Evolutionary conservation across 2,329 filamentous ascomycete genomes (phyloP), one percentile per base, ranked within the genome.

Genomic region (Monosporascus sp.): DNA sequence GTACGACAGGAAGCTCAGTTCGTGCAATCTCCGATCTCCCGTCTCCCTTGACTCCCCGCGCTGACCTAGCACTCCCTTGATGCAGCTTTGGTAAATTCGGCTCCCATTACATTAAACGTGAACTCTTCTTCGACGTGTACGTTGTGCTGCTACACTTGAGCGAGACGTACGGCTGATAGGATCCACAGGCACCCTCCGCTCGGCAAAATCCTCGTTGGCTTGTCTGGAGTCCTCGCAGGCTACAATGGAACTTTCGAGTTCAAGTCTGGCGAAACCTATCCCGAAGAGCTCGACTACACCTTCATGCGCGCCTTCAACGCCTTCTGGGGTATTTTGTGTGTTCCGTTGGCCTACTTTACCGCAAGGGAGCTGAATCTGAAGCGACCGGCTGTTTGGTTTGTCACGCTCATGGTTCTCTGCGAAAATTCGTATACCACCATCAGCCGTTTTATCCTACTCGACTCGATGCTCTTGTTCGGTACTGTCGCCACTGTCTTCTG

Each of bases 171-270:
- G 50, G 53, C 60, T 65, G 57, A 65, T 54, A 51, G 39, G 22
- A 62, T 54, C 48, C 22, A 48, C 48, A 61, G 62, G 35, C 61
- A 96, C 73, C 94, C 94, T 60, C 94, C 94, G 51, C 85, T 99
- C 57, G 94, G 94, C 70, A 99, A 99, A 79, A 97, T 99, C 85
- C 85, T 99, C 53, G 93, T 99, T 63, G 94, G 94, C 58, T 81
- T 99, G 50, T 97, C 94, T 7, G 94, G 94, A 69, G 96, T 95
- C 68, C 81, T 99, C 57, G 95, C 93, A 61, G 93, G 93, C 61
- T 99, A 99, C 79, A 99, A 99, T 77, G 94, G 94, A 54, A 95
- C 93, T 4, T 99, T 99, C 74, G 94, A 99, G 69, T 99, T 99
- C 82, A 99, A 99, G 74, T 97, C 93, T 51, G 94, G 94, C 70